These are phyloP conservation scores for Magnusiomyces sp. DNA, from an alignment of 1,139 yeast species.

Conservation along the genomic window DNA sequence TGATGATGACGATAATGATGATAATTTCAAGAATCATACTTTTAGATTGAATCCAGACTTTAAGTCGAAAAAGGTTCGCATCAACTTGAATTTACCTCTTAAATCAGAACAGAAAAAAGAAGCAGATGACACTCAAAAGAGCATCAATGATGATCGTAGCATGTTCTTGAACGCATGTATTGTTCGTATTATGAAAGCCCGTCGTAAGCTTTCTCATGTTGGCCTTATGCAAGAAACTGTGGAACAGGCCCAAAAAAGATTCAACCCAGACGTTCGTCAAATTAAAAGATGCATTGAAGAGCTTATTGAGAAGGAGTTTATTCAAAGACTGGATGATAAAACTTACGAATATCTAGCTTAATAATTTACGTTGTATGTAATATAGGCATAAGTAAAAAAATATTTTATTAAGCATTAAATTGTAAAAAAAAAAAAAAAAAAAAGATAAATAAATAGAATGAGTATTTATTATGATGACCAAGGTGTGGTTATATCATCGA, in stretches of 20 bases:
- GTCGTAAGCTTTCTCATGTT: constrained; percentile 71
- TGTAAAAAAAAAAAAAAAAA: too few species aligned
- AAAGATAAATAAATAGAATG: too few species aligned
- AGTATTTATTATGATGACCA: too few species aligned
- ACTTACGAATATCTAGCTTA: constrained; percentile 74
- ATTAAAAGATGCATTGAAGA: constrained; percentile 81
- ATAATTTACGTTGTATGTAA: background rate
- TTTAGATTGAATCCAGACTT: constrained; percentile 74
- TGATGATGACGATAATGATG: too few species aligned
- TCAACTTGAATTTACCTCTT: constrained; percentile 77
- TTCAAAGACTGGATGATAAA: constrained; percentile 68
- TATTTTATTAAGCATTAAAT: too few species aligned
- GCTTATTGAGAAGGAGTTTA: constrained; percentile 78
- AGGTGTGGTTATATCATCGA: too few species aligned
- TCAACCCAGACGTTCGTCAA: constrained; percentile 77
- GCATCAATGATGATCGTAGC: constrained; percentile 80
- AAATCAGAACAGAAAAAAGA: constrained; percentile 72
- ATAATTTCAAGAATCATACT: constrained; percentile 15
- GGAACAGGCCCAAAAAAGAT: constrained; percentile 76
- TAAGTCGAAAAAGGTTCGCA: constrained; percentile 74
- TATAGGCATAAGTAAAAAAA: too few species aligned
- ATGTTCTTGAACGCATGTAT: constrained; percentile 85
- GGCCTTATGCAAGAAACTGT: constrained; percentile 81
- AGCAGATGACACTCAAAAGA: constrained; percentile 73
- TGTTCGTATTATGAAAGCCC: constrained; percentile 93